Percentiles rank a stretch among this genome's conserved stretches.
Conservation (phyloP, 78 protist species). For the Dictyostelium firmibasis region DNA sequence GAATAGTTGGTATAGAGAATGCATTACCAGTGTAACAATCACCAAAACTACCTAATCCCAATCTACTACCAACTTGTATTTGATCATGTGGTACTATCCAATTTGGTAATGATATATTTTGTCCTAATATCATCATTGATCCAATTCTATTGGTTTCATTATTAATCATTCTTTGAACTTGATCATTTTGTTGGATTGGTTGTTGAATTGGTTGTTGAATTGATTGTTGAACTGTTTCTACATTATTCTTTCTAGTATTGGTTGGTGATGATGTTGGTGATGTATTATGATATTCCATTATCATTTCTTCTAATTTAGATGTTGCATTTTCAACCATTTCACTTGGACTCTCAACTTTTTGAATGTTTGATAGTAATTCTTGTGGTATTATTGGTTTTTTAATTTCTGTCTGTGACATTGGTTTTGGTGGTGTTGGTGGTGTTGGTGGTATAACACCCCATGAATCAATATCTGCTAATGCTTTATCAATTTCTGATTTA, state of each 20-base stretch:
- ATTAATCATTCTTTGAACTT: constrained; percentile 1
- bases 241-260: background rate
- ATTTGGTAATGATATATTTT: background rate
- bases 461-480: constrained; percentile 57
- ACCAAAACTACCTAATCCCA: constrained; percentile 57
- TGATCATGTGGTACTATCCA: constrained; percentile 28
- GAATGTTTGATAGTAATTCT: background rate
- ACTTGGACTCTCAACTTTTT: background rate
- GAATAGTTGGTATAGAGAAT: background rate
- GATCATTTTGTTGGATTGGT: background rate
- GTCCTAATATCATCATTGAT: background rate
- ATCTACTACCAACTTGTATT: constrained; percentile 5
- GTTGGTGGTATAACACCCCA: background rate
- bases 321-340: constrained; percentile 39
- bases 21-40: constrained; percentile 32
- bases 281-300: constrained; percentile 5
- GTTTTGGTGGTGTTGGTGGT: no score
- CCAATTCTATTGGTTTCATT: background rate
- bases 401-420: background rate
- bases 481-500: constrained; percentile 32
- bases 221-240: background rate
- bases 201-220: background rate
- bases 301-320: constrained; percentile 30
- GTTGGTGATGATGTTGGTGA: constrained; percentile 19
- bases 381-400: constrained; percentile 19